A percentile compares a stretch with the other conserved stretches of the same genome.
Evolutionary conservation across 2,329 filamentous ascomycete genomes (phyloP).

Genomic region (Penicillium sp.): DNA sequence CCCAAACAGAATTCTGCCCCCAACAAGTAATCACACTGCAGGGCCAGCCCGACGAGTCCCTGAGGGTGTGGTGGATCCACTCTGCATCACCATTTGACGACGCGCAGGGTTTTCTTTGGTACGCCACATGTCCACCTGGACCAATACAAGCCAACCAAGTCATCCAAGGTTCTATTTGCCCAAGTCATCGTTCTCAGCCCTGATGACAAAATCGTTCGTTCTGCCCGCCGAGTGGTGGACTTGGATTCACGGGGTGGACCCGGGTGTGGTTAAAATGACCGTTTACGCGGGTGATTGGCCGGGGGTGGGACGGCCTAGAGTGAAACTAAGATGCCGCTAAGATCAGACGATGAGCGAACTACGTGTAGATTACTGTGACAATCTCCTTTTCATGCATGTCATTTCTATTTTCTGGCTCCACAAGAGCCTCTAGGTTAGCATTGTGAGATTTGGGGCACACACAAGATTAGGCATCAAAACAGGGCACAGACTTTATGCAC

Average conservation of each 20-base stretch:
- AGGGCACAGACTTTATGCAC: slow-evolving; percentile 6
- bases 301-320: slow-evolving; percentile 10
- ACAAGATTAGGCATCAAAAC: neutral
- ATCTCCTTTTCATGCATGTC: slow-evolving; percentile 15
- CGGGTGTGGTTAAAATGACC: slow-evolving; percentile 8
- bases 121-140: slow-evolving; percentile 15
- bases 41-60: neutral
- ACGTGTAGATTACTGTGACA: neutral
- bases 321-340: slow-evolving; percentile 18
- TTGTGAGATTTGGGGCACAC: neutral
- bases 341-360: slow-evolving; percentile 2
- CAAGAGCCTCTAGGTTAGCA: neutral
- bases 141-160: slow-evolving; percentile 11
- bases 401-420: slow-evolving; percentile 4
- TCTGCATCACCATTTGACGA: slow-evolving; percentile 2
- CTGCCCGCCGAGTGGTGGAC: slow-evolving; percentile 18
- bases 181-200: slow-evolving; percentile 17
- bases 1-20: neutral
- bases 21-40: neutral
- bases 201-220: slow-evolving; percentile 9
- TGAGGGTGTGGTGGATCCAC: neutral
- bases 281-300: slow-evolving; percentile 14
- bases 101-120: neutral
- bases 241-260: slow-evolving; percentile 4
- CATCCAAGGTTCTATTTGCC: neutral